Conservation (phyloP, 179 eudicot species). For the Beta macrorhiza region DNA sequence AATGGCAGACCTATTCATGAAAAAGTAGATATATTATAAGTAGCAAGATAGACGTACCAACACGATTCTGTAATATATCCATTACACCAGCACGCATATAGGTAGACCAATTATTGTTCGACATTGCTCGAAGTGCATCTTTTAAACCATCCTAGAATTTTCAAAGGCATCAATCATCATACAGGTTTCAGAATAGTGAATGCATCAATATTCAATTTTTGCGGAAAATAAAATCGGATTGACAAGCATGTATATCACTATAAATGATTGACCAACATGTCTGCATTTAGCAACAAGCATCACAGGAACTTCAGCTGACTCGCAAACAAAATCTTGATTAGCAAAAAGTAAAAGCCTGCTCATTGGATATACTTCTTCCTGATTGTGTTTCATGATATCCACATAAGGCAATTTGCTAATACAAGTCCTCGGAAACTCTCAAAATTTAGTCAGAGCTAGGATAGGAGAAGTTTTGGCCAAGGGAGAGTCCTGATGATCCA, state of each 20-base stretch:
- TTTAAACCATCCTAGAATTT: constrained; percentile 57
- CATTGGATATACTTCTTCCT: neutral
- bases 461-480: neutral
- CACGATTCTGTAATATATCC: constrained; percentile 82
- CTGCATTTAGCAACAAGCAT: neutral
- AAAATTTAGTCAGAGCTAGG: neutral
- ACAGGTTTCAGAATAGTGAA: constrained; percentile 4
- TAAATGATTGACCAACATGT: neutral
- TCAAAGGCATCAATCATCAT: neutral
- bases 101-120: constrained; percentile 52
- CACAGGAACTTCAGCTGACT: too few relatives aligned
- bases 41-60: constrained; percentile 48
- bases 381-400: neutral
- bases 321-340: neutral
- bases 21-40: neutral
- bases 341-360: neutral
- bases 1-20: neutral
- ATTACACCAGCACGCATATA: constrained; percentile 70
- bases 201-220: constrained; percentile 5
- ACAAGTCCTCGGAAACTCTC: neutral
- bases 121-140: constrained; percentile 42
- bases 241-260: neutral
- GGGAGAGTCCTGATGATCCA: neutral
- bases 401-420: neutral
- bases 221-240: neutral